phyloP scores from a whole-genome alignment of 2,329 filamentous ascomycete species.

The Verticillium tricorpus region DNA sequence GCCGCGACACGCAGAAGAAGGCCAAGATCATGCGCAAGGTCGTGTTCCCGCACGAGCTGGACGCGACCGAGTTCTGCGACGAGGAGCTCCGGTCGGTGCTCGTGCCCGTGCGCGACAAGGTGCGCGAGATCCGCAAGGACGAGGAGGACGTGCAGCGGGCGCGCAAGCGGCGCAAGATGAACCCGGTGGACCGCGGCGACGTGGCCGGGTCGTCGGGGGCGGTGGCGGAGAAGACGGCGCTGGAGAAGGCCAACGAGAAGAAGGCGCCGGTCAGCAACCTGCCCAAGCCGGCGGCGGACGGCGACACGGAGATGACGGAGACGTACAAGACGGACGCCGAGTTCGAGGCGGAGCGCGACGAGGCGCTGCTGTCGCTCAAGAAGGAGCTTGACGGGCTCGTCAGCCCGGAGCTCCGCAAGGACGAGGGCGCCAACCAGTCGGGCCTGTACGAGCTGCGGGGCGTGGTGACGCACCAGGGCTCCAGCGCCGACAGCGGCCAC shows the following conservation, averaged over 20 bases:
- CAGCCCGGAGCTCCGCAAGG: constrained; percentile 66
- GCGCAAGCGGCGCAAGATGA: constrained; percentile 82
- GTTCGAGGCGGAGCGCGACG: constrained; percentile 79
- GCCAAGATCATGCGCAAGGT: constrained; percentile 99
- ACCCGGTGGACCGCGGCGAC: constrained; percentile 40
- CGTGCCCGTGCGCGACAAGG: constrained; percentile 90
- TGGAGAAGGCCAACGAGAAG: constrained; percentile 39
- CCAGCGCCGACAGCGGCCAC: constrained; percentile 94
- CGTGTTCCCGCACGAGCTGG: constrained; percentile 88
- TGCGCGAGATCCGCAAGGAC: constrained; percentile 91
- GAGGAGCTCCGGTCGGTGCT: constrained; percentile 80
- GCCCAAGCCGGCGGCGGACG: constrained; percentile 44
- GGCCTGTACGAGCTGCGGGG: constrained; percentile 92
- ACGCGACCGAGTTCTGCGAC: constrained; percentile 92
- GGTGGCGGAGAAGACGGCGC: constrained; percentile 41
- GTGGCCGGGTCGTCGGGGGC: constrained; percentile 38
- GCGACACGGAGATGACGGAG: constrained; percentile 67
- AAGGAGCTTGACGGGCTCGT: constrained; percentile 81
- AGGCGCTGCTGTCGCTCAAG: constrained; percentile 72
- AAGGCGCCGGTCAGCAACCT: constrained; percentile 21
- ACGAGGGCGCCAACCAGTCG: constrained; percentile 85
- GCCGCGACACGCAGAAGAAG: constrained; percentile 92
- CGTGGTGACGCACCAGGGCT: constrained; percentile 93
- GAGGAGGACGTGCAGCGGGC: constrained; percentile 89
- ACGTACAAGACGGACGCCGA: constrained; percentile 92